Evolutionary conservation across 345 rosid genomes (phyloP).

Genomic region (Geranium brycei): DNA sequence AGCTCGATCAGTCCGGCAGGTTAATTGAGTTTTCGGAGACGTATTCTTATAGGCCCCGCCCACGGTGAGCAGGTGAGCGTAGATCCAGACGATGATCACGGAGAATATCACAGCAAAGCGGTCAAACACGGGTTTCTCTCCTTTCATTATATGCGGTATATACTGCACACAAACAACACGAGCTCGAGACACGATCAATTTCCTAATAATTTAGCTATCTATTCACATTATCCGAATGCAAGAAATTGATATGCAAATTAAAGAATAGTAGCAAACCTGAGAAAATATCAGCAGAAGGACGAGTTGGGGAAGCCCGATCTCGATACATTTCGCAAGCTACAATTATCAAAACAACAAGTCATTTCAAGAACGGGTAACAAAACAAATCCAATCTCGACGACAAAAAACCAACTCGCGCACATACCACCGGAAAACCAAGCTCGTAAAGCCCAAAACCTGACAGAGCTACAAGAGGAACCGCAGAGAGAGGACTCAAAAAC

Average conservation of each 20-base stretch:
- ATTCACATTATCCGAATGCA: too few species aligned
- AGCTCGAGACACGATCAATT: too few species aligned
- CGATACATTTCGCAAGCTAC: constrained; percentile 83
- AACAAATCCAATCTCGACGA: background rate
- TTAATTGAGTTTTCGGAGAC: constrained; percentile 48
- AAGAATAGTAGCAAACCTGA: constrained; percentile 32
- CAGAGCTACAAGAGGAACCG: constrained; percentile 78
- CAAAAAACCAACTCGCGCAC: background rate
- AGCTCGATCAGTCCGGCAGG: constrained; percentile 83
- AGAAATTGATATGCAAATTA: background rate
- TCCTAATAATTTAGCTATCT: too few species aligned
- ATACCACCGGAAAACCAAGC: constrained; percentile 81
- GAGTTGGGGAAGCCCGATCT: constrained; percentile 84
- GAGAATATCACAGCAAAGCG: constrained; percentile 87
- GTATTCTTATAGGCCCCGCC: constrained; percentile 84
- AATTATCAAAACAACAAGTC: constrained; percentile 9
- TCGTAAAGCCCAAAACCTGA: constrained; percentile 94
- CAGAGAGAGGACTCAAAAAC: constrained; percentile 79
- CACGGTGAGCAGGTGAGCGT: constrained; percentile 83
- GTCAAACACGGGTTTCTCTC: constrained; percentile 54
- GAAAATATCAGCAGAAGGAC: constrained; percentile 66
- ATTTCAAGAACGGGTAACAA: constrained; percentile 1
- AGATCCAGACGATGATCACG: constrained; percentile 75
- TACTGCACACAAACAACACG: constrained; percentile 30
- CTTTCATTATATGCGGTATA: constrained; percentile 51